Base-by-base conservation (phyloP, 768 basidiomycete species). In the Dacryopinax spathularia region DNA sequence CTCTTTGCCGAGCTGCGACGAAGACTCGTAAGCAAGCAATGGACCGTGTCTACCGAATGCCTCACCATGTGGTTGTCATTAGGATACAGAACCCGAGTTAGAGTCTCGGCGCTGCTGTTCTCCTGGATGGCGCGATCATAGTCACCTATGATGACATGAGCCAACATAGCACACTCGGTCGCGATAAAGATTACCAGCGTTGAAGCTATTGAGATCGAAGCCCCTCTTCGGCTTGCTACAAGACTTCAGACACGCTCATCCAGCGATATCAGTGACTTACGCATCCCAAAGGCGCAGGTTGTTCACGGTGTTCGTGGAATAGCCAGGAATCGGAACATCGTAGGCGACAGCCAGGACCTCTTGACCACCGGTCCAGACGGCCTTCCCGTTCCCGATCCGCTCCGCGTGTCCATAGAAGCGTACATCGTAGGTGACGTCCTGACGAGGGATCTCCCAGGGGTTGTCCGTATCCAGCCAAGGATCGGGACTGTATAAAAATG, bases 131-230 rank as follows among this genome's bases (percentile, higher is more conserved):
- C 90, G 44, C 78, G 84, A 70, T 92, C 91, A 72, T 98, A 98
- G 74, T 95, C 86, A 43, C 95, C 95, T 56, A 29, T 18, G 43
- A n/a, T 65, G 91, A 91, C 91, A 65, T 25, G 61, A 22, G 16
- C 43, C 27, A n/a, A 41, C 48, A 63, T 65, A 66, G 59, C 3
- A 31, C 15, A 13, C 25, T 20, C 7, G 15, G 6, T 37, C 7
- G 29, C 34, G 31, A 59, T n/a, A 2, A n/a, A 60, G 20, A 63
- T 15, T 27, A 65, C 7, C 66, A 89, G 89, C 90, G 72, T 98
- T 98, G 83, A 97, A 98, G 48, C 88, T 89, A 73, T 92, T 88
- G 67, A 97, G 74, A 75, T 97, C 93, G 72, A 97, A 97, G 1
- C 89, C 90, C 69, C 89, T 79, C 79, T 91, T 90, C 25, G 91